Conservation (phyloP, 331 rosid species). For the Acacia pycnantha region DNA sequence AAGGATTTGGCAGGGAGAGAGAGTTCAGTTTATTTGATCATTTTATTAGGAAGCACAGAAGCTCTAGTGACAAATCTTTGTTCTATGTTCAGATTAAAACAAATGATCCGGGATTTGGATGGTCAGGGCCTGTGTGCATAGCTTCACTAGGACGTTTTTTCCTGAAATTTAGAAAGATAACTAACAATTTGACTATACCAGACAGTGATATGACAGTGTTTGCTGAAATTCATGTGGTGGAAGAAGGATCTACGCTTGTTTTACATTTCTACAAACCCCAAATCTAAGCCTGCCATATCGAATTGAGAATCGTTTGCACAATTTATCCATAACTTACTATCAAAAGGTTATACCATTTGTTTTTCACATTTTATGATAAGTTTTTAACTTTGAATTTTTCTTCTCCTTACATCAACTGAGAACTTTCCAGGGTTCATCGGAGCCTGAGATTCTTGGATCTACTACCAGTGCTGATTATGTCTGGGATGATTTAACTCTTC, state of each 20-base stretch:
- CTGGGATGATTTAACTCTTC: conserved; percentile 95
- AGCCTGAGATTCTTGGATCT: conserved; percentile 81
- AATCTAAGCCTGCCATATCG: conserved; percentile 78
- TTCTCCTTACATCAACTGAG: conserved; percentile 26
- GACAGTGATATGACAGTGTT: conserved; percentile 51
- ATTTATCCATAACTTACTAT: conserved; percentile 71
- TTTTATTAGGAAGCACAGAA: conserved; percentile 69
- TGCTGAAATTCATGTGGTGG: conserved; percentile 79
- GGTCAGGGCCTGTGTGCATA: conserved; percentile 97
- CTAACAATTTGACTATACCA: conserved; percentile 38
- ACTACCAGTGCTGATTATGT: conserved; percentile 67
- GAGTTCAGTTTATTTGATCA: conserved; percentile 74
- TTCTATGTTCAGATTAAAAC: conserved; percentile 59
- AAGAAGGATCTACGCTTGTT: conserved; percentile 86
- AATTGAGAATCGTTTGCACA: conserved; percentile 68
- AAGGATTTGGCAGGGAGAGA: conserved; percentile 53
- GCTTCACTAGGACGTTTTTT: conserved; percentile 92
- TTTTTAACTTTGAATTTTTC: conserved; percentile 10
- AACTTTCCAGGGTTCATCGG: conserved; percentile 61
- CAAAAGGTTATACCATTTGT: conserved; percentile 66
- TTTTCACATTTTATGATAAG: conserved; percentile 12
- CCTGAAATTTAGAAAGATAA: conserved; percentile 71
- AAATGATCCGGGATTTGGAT: conserved; percentile 60
- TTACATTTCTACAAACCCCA: conserved; percentile 85
- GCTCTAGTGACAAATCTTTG: conserved; percentile 55